Evolutionary conservation across 352 stramenopile species (phyloP), one percentile per base, ranked within the genome.

Genomic region (Pythium apleroticum): DNA sequence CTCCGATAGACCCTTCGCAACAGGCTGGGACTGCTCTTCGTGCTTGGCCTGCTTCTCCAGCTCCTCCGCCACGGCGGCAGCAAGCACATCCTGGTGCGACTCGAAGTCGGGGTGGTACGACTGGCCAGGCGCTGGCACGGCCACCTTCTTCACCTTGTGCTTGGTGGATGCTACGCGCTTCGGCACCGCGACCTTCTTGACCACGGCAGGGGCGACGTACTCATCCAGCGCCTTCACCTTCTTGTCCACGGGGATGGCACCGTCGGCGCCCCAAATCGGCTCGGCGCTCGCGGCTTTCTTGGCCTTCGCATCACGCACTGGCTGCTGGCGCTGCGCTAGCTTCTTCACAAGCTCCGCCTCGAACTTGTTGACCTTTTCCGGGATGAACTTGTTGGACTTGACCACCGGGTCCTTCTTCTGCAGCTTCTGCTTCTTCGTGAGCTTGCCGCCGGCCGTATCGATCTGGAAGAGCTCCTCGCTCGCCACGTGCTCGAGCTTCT

Each of bases 61-160:
- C 52, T 92, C 81, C 60, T 90, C 58, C 3, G 83, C 82, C 5
- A 92, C 75, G 0, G 87, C 87, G 48, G 87, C 75, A 12, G 87
- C 84, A 61, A 95, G 76, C 10, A 91, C 77, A 52, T 93, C 85
- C 66, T 95, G 83, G 60, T 95, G 87, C 3, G 84, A 77, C 11
- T 84, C 76, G 64, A 93, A 93, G 60, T 92, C 82, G 14, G 87
- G 87, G 71, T 95, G 78, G 72, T 95, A 95, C 72, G 87, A 95
- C 72, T 95, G 87, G 1, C 87, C 87, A 1, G 81, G 76, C 24
- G 73, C 78, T 17, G 87, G 80, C 54, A 95, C 78, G 57, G 90
- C 74, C 20, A 95, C 87, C 60, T 80, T 87, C n/a, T 81, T 59
- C 39, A 94, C 60, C 49, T 84, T 83, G 77, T 94, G 69, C 59